phyloP scores from a whole-genome alignment of 805 yeast genomes.

The Candida alai region DNA sequence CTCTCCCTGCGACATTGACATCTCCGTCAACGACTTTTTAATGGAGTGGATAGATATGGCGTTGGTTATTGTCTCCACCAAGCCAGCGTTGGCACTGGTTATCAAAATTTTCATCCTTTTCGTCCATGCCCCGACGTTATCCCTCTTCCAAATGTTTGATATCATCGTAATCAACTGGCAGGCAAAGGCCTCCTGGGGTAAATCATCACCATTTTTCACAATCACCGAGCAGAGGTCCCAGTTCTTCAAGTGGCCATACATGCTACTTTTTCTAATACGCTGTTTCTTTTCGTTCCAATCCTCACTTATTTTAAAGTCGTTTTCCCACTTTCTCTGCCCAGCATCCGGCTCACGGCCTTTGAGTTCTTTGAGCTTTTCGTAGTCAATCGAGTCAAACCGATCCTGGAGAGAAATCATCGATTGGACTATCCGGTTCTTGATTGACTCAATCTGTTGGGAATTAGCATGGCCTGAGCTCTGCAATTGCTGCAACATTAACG shows the following conservation, averaged over 20 bases:
- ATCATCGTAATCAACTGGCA: constrained; percentile 89
- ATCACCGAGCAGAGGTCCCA: constrained; percentile 97
- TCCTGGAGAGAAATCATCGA: constrained; percentile 26
- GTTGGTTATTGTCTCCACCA: constrained; percentile 94
- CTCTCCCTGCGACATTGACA: constrained; percentile 62
- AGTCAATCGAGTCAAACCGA: constrained; percentile 36
- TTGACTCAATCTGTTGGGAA: constrained; percentile 33
- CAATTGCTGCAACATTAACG: constrained; percentile 88
- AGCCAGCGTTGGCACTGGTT: constrained; percentile 85
- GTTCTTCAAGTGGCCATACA: constrained; percentile 79
- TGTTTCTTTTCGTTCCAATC: constrained; percentile 86
- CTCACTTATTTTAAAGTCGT: constrained; percentile 90
- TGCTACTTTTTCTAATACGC: constrained; percentile 73
- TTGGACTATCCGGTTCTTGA: constrained; percentile 19
- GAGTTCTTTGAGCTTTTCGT: constrained; percentile 42
- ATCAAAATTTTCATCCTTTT: constrained; percentile 88
- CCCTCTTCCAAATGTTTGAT: constrained; percentile 76
- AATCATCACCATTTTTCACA: constrained; percentile 93
- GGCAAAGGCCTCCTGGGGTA: constrained; percentile 97
- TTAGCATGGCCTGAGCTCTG: constrained; percentile 67
- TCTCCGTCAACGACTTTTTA: constrained; percentile 83
- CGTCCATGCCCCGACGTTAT: constrained; percentile 78
- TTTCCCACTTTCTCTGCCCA: constrained; percentile 88
- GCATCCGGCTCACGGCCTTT: constrained; percentile 53
- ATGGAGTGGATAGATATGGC: constrained; percentile 93